Evolutionary conservation across 345 rosid genomes (phyloP).

Genomic region (Lenwebbia sp.): DNA sequence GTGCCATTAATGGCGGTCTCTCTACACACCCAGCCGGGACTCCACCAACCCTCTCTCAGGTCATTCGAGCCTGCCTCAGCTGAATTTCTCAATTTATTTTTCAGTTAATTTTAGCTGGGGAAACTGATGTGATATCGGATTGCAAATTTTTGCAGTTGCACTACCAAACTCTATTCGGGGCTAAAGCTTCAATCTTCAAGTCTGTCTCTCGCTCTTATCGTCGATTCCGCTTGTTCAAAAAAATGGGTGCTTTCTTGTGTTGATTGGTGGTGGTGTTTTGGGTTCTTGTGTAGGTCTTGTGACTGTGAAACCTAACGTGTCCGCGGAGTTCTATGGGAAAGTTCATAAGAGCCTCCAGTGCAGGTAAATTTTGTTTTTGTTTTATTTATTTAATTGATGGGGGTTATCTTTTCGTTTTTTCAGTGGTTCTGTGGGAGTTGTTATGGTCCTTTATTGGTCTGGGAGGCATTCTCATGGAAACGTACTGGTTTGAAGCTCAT

Average conservation of each 20-base stretch:
- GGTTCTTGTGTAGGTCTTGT: constrained; percentile 5
- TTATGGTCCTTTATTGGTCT: background rate
- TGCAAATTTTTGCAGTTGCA: constrained; percentile 34
- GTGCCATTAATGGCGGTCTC: constrained; percentile 39
- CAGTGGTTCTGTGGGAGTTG: background rate
- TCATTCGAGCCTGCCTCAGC: background rate
- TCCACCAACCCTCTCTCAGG: constrained; percentile 49
- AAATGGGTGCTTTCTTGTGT: background rate
- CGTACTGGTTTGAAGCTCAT: background rate
- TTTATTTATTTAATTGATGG: background rate
- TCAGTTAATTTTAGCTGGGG: background rate
- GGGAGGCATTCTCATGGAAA: background rate
- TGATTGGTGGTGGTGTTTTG: background rate
- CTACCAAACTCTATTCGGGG: constrained; percentile 62
- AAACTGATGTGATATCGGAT: background rate
- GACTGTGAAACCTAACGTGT: constrained; percentile 43
- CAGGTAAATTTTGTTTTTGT: constrained; percentile 20
- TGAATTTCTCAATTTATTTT: background rate
- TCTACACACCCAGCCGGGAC: constrained; percentile 29
- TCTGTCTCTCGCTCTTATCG: constrained; percentile 13
- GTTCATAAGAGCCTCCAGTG: constrained; percentile 55
- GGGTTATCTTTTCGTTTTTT: too few relatives aligned
- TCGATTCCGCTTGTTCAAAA: background rate
- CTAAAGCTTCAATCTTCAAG: constrained; percentile 62
- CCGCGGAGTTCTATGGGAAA: constrained; percentile 58